phyloP scores from a whole-genome alignment of 2,329 filamentous ascomycete genomes.

The Penicillium griseofulvum region DNA sequence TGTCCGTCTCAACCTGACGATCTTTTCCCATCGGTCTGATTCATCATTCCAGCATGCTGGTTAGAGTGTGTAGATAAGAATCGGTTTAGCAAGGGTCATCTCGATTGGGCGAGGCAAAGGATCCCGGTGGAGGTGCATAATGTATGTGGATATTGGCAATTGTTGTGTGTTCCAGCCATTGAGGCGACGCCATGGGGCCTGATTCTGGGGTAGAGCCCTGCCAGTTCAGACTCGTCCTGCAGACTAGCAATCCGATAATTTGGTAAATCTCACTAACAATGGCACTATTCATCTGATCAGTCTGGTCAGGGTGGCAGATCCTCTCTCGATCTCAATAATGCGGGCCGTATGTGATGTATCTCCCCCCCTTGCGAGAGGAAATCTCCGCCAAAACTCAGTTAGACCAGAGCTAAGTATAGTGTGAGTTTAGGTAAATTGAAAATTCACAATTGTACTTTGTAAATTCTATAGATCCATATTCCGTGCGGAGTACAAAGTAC shows the following conservation, averaged over 20 bases:
- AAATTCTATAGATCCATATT: constrained; percentile 3
- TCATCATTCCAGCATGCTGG: constrained; percentile 17
- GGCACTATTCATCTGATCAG: constrained; percentile 22
- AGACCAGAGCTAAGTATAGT: background rate
- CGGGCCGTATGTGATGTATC: constrained; percentile 21
- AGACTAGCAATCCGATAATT: constrained; percentile 6
- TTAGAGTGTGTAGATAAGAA: constrained; percentile 15
- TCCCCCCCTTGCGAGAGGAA: background rate
- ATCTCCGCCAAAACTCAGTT: background rate
- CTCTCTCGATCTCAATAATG: constrained; percentile 11
- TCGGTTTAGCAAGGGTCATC: background rate
- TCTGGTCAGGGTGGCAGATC: constrained; percentile 5
- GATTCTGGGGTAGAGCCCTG: constrained; percentile 4
- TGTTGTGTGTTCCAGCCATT: background rate
- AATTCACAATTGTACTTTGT: background rate
- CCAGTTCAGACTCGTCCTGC: constrained; percentile 1
- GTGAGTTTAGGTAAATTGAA: background rate
- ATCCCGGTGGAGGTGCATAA: background rate
- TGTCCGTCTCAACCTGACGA: constrained; percentile 13
- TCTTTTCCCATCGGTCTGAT: constrained; percentile 16
- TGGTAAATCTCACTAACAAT: constrained; percentile 14
- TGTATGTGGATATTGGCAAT: constrained; percentile 1
- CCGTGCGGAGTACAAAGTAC: background rate
- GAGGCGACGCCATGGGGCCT: background rate
- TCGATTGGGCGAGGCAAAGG: constrained; percentile 1